Conservation (phyloP, 768 basidiomycete genomes). For the Naganishia friedmannii region DNA sequence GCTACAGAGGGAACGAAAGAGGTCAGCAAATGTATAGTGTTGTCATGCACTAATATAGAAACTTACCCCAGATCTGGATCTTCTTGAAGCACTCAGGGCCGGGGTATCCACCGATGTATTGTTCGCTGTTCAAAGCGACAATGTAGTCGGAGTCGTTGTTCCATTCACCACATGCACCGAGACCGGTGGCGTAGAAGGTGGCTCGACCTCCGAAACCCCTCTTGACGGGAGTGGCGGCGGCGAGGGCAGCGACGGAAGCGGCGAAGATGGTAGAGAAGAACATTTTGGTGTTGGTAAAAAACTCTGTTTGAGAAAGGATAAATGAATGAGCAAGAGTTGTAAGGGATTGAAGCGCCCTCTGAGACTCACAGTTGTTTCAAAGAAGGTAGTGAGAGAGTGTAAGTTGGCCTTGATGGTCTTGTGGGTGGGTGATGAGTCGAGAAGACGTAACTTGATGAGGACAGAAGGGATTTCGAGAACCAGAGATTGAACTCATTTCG, state of each 20-base stretch:
- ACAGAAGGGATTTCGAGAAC: not conserved
- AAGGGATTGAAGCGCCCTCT: not conserved
- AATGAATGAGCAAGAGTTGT: not conserved
- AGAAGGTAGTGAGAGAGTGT: constrained; percentile 19
- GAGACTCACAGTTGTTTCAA: not conserved
- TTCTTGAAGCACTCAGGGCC: constrained; percentile 62
- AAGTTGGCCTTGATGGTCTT: constrained; percentile 9
- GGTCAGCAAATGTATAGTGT: not conserved
- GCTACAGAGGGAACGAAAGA: not conserved
- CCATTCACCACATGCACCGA: constrained; percentile 55
- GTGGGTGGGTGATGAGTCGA: not conserved
- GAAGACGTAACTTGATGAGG: constrained; percentile 1
- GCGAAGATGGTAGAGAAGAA: constrained; percentile 35
- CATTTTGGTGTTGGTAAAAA: not conserved
- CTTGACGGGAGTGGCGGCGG: constrained; percentile 35
- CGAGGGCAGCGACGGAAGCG: constrained; percentile 23
- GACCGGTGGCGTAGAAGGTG: constrained; percentile 54
- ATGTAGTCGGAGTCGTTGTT: constrained; percentile 37
- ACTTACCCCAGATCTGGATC: constrained; percentile 63
- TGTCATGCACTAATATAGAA: constrained; percentile 30
- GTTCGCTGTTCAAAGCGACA: constrained; percentile 42
- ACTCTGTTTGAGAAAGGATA: not conserved
- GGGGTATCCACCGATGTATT: constrained; percentile 63
- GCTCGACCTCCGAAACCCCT: constrained; percentile 39
- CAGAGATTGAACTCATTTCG: not conserved